Conservation (phyloP, 2,329 filamentous ascomycete species). For the Neonectria magnoliae region DNA sequence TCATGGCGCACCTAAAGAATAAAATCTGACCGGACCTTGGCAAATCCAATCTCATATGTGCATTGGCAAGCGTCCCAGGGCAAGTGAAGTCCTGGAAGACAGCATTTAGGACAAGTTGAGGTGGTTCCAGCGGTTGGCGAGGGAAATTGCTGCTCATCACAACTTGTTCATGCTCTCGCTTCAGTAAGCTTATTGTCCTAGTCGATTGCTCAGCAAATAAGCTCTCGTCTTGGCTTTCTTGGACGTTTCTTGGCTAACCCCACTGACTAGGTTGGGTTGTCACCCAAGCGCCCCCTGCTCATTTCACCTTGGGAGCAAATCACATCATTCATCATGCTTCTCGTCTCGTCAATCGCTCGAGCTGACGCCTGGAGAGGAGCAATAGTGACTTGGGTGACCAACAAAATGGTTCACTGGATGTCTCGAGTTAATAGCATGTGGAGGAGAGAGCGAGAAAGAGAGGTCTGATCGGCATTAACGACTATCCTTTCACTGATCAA, state of each 20-base stretch:
- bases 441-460: background rate
- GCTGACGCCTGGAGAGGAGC: background rate
- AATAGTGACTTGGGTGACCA: background rate
- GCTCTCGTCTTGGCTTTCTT: conserved; percentile 8
- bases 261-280: conserved; percentile 15
- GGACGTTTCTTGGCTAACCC: conserved; percentile 9
- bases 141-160: conserved; percentile 4
- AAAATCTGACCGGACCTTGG: background rate
- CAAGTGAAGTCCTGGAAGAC: conserved; percentile 13
- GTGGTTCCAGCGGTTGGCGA: background rate
- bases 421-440: background rate
- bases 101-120: background rate
- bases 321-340: conserved; percentile 1
- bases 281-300: conserved; percentile 15
- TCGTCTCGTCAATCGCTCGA: background rate
- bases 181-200: background rate
- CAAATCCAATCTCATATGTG: conserved; percentile 7
- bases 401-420: background rate
- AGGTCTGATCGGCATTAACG: conserved; percentile 1
- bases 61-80: conserved; percentile 5
- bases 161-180: background rate
- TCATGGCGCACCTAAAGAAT: background rate
- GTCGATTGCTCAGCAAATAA: background rate
- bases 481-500: conserved; percentile 11
- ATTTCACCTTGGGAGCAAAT: conserved; percentile 9